phyloP scores from a whole-genome alignment of 306 rosid genomes.

The Begonia fuchsioides region DNA sequence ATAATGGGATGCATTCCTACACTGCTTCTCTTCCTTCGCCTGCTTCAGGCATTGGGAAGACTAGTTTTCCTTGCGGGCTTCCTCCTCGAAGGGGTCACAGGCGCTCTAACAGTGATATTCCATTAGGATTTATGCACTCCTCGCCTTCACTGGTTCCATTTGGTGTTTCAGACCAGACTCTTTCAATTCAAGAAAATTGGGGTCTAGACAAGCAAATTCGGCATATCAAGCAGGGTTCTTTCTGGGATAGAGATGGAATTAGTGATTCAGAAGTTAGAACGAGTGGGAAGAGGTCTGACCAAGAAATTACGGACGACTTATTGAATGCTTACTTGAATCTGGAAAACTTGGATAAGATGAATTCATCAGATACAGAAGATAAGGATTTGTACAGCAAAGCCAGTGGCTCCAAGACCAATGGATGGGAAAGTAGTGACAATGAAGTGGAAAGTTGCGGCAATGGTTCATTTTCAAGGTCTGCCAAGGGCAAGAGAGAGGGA shows the following conservation, averaged over 20 bases:
- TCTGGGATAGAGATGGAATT: constrained; percentile 18
- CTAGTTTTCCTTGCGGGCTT: constrained; percentile 39
- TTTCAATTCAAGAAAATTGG: constrained; percentile 14
- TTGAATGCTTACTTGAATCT: constrained; percentile 55
- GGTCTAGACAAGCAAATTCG: constrained; percentile 9
- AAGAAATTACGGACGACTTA: constrained; percentile 38
- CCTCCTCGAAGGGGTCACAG: constrained; percentile 79
- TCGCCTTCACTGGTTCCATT: constrained; percentile 30
- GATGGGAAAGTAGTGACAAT: constrained; percentile 68
- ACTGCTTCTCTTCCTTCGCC: constrained; percentile 19
- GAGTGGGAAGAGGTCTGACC: no score
- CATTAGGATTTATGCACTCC: constrained; percentile 44
- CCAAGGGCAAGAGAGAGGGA: constrained; percentile 49
- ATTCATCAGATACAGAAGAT: constrained; percentile 43
- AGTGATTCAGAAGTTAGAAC: constrained; percentile 14
- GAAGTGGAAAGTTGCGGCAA: constrained; percentile 55
- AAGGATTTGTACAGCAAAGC: constrained; percentile 40
- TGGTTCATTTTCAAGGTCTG: constrained; percentile 27
- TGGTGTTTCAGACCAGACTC: constrained; percentile 17
- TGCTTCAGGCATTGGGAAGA: constrained; percentile 17
- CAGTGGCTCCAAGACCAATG: constrained; percentile 47
- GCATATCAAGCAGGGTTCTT: constrained; percentile 23
- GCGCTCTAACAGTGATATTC: constrained; percentile 67
- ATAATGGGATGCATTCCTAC: constrained; percentile 29
- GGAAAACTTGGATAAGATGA: constrained; percentile 44